A percentile compares a stretch with the other conserved stretches of the same genome.
Evolutionary conservation across 768 basidiomycete genomes (phyloP).

Genomic region (Agaricus blazei): DNA sequence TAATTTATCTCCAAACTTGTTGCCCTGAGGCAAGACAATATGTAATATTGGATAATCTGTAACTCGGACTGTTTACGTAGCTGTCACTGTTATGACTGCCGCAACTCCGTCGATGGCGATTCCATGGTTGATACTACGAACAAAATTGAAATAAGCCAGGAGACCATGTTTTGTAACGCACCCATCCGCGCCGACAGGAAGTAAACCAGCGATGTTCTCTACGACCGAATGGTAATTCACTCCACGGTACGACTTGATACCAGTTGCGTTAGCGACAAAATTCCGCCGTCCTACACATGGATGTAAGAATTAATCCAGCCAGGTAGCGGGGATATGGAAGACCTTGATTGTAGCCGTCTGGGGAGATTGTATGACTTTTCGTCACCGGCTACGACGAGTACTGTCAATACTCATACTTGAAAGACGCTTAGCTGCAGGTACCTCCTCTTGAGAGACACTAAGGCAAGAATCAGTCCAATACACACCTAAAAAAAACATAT

Average conservation of each 20-base stretch:
- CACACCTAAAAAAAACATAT: not conserved
- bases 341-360: slow-evolving; percentile 31
- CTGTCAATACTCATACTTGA: not conserved
- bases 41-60: too few species aligned
- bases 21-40: too few species aligned
- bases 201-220: slow-evolving; percentile 46
- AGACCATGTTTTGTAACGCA: slow-evolving; percentile 10
- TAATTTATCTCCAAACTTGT: not conserved
- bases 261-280: slow-evolving; percentile 23
- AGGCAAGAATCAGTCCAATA: not conserved
- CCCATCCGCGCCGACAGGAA: slow-evolving; percentile 46
- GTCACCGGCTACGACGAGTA: slow-evolving; percentile 17
- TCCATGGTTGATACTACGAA: slow-evolving; percentile 36
- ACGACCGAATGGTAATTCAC: slow-evolving; percentile 42
- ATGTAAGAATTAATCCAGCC: not conserved
- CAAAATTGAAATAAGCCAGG: not conserved
- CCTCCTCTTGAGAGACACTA: slow-evolving; percentile 34
- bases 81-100: slow-evolving; percentile 39
- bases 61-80: not conserved
- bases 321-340: not conserved
- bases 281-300: slow-evolving; percentile 21
- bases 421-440: slow-evolving; percentile 4
- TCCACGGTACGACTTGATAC: slow-evolving; percentile 32
- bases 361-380: slow-evolving; percentile 26
- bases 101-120: slow-evolving; percentile 59